These are phyloP conservation scores for Candida incommunis DNA, from an alignment of 805 yeast species.

Conservation along the genomic window DNA sequence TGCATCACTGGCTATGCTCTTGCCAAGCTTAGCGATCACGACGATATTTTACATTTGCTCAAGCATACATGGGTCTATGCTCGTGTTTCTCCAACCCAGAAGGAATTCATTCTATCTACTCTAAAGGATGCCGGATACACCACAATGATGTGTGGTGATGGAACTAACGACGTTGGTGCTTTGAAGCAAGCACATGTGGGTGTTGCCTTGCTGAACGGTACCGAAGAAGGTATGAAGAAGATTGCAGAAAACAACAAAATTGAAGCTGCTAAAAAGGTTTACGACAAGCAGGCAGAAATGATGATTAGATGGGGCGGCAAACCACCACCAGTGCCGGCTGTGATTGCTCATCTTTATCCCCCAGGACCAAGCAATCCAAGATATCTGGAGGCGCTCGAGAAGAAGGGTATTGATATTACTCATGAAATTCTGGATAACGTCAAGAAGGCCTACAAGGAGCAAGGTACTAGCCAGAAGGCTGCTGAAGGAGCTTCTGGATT, in stretches of 20 bases:
- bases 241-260: conserved; percentile 66
- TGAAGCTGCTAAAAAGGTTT: conserved; percentile 49
- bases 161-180: conserved; percentile 99
- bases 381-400: conserved; percentile 73
- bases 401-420: conserved; percentile 64
- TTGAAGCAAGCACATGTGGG: conserved; percentile 97
- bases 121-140: conserved; percentile 80
- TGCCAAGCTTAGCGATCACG: conserved; percentile 46
- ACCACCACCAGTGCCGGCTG: conserved; percentile 64
- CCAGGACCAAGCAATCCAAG: conserved; percentile 90
- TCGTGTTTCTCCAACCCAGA: conserved; percentile 92
- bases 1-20: conserved; percentile 92
- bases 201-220: conserved; percentile 93
- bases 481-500: conserved; percentile 26
- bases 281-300: conserved; percentile 71
- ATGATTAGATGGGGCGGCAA: conserved; percentile 59
- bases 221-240: conserved; percentile 85
- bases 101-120: conserved; percentile 75
- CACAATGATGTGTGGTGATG: conserved; percentile 99
- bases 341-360: conserved; percentile 91
- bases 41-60: conserved; percentile 57
- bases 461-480: conserved; percentile 20
- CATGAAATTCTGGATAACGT: conserved; percentile 49
- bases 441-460: conserved; percentile 31
- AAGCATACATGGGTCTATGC: conserved; percentile 95